Evolutionary conservation across 2,329 filamentous ascomycete species (phyloP).

Genomic region (Colletotrichum costaricense): DNA sequence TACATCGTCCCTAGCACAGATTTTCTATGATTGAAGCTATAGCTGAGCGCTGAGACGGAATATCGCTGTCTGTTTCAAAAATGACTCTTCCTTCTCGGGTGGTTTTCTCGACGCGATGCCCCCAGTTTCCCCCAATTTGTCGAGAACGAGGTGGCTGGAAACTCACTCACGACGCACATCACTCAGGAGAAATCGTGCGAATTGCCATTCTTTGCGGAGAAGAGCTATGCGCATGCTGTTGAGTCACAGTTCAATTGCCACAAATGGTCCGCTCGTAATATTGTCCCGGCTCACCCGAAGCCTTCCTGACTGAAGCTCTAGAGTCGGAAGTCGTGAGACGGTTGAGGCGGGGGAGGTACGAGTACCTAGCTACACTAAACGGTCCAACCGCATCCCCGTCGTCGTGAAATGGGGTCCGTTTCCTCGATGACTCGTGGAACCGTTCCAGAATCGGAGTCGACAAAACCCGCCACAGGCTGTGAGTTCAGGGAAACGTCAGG

Average conservation of each 20-base stretch:
- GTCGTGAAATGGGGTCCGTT: constrained; percentile 16
- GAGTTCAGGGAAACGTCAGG: constrained; percentile 16
- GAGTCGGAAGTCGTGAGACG: neutral
- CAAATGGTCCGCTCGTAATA: neutral
- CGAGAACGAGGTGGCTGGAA: neutral
- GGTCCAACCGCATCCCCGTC: neutral
- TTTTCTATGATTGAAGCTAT: neutral
- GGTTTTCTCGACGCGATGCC: neutral
- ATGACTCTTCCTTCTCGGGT: neutral
- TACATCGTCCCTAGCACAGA: neutral
- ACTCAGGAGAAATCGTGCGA: neutral
- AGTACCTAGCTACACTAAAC: neutral
- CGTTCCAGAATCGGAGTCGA: constrained; percentile 34
- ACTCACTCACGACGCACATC: neutral
- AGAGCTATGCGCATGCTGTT: neutral
- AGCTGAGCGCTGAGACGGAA: neutral
- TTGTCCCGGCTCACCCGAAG: neutral
- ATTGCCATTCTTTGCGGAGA: neutral
- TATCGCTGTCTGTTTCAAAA: neutral
- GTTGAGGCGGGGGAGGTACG: neutral
- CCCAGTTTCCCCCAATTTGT: neutral
- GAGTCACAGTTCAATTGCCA: constrained; percentile 1
- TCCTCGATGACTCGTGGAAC: constrained; percentile 28
- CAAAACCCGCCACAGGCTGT: constrained; percentile 9
- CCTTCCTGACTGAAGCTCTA: too few species aligned